phyloP scores from a whole-genome alignment of 768 basidiomycete genomes.

The Macrolepiota dolichaula region DNA sequence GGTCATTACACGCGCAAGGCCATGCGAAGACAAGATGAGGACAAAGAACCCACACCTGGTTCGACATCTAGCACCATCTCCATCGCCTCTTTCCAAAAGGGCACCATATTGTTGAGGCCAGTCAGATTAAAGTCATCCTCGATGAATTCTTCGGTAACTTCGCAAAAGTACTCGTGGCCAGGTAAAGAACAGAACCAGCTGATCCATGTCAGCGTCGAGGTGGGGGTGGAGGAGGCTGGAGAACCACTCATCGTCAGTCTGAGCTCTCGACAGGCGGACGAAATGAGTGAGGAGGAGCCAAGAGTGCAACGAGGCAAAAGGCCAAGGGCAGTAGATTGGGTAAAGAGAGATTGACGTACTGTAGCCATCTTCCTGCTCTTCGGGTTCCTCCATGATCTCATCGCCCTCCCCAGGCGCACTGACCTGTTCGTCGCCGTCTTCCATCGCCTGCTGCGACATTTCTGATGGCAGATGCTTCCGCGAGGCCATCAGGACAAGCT shows the following conservation, averaged over 20 bases:
- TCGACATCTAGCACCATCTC: slow-evolving; percentile 99
- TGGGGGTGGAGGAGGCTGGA: slow-evolving; percentile 86
- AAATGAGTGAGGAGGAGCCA: slow-evolving; percentile 12
- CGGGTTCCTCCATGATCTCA: slow-evolving; percentile 81
- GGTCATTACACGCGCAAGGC: slow-evolving; percentile 14
- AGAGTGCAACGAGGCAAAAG: slow-evolving; percentile 9
- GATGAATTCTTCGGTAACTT: slow-evolving; percentile 98
- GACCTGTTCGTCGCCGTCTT: slow-evolving; percentile 62
- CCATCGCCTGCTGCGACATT: slow-evolving; percentile 47
- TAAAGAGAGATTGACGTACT: slow-evolving; percentile 47
- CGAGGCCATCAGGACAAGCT: slow-evolving; percentile 33
- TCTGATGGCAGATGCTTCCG: slow-evolving; percentile 36
- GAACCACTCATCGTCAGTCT: slow-evolving; percentile 21
- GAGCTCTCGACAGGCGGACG: slow-evolving; percentile 8
- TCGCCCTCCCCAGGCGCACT: slow-evolving; percentile 63
- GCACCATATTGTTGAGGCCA: slow-evolving; percentile 91
- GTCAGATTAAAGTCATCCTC: slow-evolving; percentile 99
- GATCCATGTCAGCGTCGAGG: slow-evolving; percentile 92
- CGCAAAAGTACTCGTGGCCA: slow-evolving; percentile 97
- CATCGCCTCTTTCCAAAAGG: slow-evolving; percentile 99
- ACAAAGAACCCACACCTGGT: slow-evolving; percentile 66
- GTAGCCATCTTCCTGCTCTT: slow-evolving; percentile 74
- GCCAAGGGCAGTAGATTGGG: slow-evolving; percentile 13
- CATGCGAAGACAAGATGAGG: slow-evolving; percentile 10
- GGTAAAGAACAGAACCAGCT: slow-evolving; percentile 95